Evolutionary conservation across 1,284 basidiomycete genomes (phyloP).

Genomic region (Laetiporus sulphureus): DNA sequence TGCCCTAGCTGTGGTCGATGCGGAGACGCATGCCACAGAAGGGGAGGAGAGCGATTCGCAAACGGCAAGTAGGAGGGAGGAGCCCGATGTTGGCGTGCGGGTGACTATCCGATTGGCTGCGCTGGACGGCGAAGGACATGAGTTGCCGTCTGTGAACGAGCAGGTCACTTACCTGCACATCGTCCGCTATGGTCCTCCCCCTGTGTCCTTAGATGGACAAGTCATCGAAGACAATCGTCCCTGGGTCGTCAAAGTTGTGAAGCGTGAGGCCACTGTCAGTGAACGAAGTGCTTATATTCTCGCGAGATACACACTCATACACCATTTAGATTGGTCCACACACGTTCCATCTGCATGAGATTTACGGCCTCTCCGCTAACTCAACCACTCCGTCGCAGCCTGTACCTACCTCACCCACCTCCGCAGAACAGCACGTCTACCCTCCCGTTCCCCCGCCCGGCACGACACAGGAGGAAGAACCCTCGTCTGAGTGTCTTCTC

Average conservation of each 20-base stretch:
- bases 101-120: slow-evolving; percentile 73
- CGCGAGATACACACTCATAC: slow-evolving; percentile 4
- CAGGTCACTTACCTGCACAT: slow-evolving; percentile 84
- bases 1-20: slow-evolving; percentile 71
- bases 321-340: slow-evolving; percentile 69
- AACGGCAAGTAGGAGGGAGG: slow-evolving; percentile 35
- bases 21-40: slow-evolving; percentile 28
- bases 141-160: slow-evolving; percentile 65
- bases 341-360: slow-evolving; percentile 89
- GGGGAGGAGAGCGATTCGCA: slow-evolving; percentile 34
- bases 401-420: slow-evolving; percentile 28
- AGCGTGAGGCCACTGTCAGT: slow-evolving; percentile 75
- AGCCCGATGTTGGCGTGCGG: slow-evolving; percentile 60
- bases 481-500: slow-evolving; percentile 81
- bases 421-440: slow-evolving; percentile 19
- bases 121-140: slow-evolving; percentile 62
- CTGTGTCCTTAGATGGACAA: slow-evolving; percentile 19
- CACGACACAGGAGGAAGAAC: slow-evolving; percentile 53
- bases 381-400: slow-evolving; percentile 33
- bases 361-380: slow-evolving; percentile 77
- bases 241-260: slow-evolving; percentile 87
- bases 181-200: slow-evolving; percentile 55
- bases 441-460: slow-evolving; percentile 36
- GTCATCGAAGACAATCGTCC: slow-evolving; percentile 43
- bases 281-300: slow-evolving; percentile 9